Base-by-base conservation (phyloP, 306 rosid genomes). In the Dryas drummondii region DNA sequence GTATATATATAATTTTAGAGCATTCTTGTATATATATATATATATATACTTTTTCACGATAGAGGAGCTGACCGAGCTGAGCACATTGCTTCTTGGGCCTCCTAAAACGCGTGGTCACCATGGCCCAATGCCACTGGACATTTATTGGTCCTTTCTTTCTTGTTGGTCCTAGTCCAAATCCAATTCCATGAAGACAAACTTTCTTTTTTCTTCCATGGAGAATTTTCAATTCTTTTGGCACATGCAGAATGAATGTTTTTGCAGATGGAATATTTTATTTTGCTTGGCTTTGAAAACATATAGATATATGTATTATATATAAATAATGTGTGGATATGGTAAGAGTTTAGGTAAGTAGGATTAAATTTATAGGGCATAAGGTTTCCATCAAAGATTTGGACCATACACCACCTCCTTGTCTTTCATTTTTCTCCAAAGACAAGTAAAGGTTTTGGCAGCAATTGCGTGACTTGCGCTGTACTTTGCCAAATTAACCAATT, bases 381-480 rank as follows among this genome's bases (percentile, higher is more conserved):
- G 16, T 50, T 5, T 9, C 69, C 76, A 9, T 71, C 84, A 79
- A 76, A 79, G 88, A 79, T 59, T 64, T 70, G 54, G 85, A 85
- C 71, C 55, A 5, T 77, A 48, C 59, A 75, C 77, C 82, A 70
- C 17, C 79, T 56, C 73, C 69, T 27, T 27, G 26, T 50, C 75
- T 40, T 76, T 77, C 70, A 71, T 74, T 78, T 32, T 78, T 84
- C 76, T 80, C 64, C 44, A 6, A 78, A 84, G 22, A 55, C 60
- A 80, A 83, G 27, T 61, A 63, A 58, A 61, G 68, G 61, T 47
- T 72, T 71, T 19, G 79, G 65, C 72, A 50, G 80, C 66, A 60
- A 54, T 80, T 65, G 81, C 87, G 88, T 90, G 70, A 90, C 90
- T 85, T 87, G 80, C 82, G 84, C 80, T 82, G 68, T 81, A 76